phyloP scores from a whole-genome alignment of 1,284 basidiomycete genomes.

The Inonotus obliquus region DNA sequence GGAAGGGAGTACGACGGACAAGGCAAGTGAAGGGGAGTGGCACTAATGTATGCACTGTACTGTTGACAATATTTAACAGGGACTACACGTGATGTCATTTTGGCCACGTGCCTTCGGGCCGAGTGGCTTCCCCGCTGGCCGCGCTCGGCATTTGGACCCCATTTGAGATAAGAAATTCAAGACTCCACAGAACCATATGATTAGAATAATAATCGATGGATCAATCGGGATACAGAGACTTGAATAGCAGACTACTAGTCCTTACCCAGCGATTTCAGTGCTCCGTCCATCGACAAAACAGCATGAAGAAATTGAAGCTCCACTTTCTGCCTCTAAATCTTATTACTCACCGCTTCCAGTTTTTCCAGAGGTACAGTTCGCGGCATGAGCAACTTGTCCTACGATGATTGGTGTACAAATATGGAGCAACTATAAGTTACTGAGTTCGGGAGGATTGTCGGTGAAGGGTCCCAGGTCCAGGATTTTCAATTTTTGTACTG shows the following conservation, averaged over 20 bases:
- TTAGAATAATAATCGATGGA: too few relatives aligned
- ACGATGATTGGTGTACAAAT: too few relatives aligned
- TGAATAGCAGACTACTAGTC: too few relatives aligned
- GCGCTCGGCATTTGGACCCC: background rate
- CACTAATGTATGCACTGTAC: background rate
- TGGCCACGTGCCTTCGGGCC: background rate
- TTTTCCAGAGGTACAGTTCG: too few relatives aligned
- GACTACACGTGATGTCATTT: slow-evolving; percentile 13
- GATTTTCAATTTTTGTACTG: too few relatives aligned
- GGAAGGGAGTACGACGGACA: background rate
- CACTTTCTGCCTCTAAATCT: too few relatives aligned
- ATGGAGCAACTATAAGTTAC: too few relatives aligned
- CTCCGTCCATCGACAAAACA: background rate
- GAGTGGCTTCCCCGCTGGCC: background rate
- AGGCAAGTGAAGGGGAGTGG: background rate
- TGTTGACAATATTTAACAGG: background rate
- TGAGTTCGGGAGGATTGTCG: too few relatives aligned
- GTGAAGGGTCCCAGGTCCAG: too few relatives aligned
- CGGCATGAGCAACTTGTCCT: too few relatives aligned
- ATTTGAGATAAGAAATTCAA: background rate
- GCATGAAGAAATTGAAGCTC: background rate
- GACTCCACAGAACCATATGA: background rate
- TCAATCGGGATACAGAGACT: too few relatives aligned
- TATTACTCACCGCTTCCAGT: too few relatives aligned
- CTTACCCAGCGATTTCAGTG: background rate